Base-by-base conservation (phyloP, 2,329 filamentous ascomycete genomes). In the Paecilomyces formosus region DNA sequence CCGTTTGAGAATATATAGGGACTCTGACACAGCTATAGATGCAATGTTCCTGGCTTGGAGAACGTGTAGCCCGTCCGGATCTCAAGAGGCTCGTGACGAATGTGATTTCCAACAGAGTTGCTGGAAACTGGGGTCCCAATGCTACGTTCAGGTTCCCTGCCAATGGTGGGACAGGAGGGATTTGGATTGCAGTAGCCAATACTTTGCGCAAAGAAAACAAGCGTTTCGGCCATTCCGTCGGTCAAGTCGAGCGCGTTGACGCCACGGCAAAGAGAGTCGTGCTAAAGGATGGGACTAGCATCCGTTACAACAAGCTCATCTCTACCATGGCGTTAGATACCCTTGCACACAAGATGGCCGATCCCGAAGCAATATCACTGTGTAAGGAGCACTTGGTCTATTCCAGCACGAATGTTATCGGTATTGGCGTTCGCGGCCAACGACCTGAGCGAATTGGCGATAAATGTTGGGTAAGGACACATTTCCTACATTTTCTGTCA, bases 101-200 rank as follows among this genome's bases (percentile, higher is more conserved):
- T 77, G 89, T 97, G 71, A 92, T 99, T 72, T 85, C 97, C 63
- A 88, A 93, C 81, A 97, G 96, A 86, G 88, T 90, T 57, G 94
- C 94, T 56, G 94, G 93, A 69, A 92, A 92, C 82, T 99, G 94
- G 94, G 94, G 94, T 49, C 94, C 94, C 65, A 99, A 99, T 75
- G 90, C 92, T 64, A 97, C 92, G 61, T 99, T 99, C 88, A 88
- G 91, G 71, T 99, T 99, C 86, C 94, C 94, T 66, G 92, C 94
- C 63, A 87, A 88, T 65, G 93, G 94, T 67, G 94, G 94, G 68
- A 99, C 94, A 55, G 94, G 94, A 78, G 93, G 92, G 79, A 99
- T 99, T 83, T 99, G 94, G 94, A 97, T 94, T 69, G 92, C 92
- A 60, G 92, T 99, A 56, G 92, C 92, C 67, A 86, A 96, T 72